Evolutionary conservation across 306 rosid species (phyloP).

Genomic region (Fragaria vesca): DNA sequence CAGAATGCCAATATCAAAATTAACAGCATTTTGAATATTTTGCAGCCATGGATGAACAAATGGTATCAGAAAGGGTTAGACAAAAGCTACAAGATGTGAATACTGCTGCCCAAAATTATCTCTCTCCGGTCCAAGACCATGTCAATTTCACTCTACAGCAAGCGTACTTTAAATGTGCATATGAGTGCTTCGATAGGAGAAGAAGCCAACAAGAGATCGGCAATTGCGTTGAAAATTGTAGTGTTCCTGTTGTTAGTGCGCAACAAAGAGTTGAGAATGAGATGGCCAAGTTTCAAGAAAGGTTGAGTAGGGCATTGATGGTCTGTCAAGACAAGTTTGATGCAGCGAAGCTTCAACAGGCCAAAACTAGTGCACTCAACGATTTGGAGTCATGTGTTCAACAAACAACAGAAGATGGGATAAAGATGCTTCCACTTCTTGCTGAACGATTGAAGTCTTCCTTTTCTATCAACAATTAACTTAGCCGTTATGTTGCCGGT

Average conservation of each 20-base stretch:
- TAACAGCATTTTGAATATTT: background rate
- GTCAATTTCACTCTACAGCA: conserved; percentile 80
- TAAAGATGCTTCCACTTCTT: conserved; percentile 61
- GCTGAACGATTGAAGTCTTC: conserved; percentile 60
- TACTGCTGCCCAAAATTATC: conserved; percentile 67
- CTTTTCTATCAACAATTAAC: conserved; percentile 39
- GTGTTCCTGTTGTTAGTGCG: conserved; percentile 65
- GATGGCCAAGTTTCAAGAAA: conserved; percentile 93
- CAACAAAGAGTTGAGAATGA: conserved; percentile 82
- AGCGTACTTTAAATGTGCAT: conserved; percentile 91
- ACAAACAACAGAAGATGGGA: conserved; percentile 65
- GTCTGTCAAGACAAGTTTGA: conserved; percentile 94
- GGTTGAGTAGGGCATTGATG: conserved; percentile 78
- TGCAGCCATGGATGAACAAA: conserved; percentile 76
- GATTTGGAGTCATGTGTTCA: conserved; percentile 79
- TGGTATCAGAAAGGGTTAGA: conserved; percentile 61
- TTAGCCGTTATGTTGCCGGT: background rate
- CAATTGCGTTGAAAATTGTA: conserved; percentile 74
- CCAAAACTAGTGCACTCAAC: conserved; percentile 40
- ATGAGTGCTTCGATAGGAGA: conserved; percentile 86
- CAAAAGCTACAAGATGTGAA: conserved; percentile 79
- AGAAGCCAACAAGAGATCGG: conserved; percentile 71
- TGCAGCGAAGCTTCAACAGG: conserved; percentile 66
- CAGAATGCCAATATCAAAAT: no score
- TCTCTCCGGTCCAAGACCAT: conserved; percentile 80